A percentile compares a stretch with the other conserved stretches of the same genome.
phyloP scores from a whole-genome alignment of 2,329 filamentous ascomycete genomes.

The Ciborinia camelliae region DNA sequence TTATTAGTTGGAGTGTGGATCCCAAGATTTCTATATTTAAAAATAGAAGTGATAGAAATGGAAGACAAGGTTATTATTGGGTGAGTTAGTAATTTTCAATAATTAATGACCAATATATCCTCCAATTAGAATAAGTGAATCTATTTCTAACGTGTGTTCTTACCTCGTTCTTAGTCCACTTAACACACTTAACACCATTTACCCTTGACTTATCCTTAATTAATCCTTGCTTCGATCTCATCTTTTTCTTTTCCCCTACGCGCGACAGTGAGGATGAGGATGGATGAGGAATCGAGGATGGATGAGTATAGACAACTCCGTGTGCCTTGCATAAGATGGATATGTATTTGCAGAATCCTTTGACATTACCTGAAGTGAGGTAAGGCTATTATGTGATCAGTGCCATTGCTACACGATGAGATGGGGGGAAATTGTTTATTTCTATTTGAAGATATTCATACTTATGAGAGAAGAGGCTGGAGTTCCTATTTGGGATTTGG shows the following conservation, averaged over 20 bases:
- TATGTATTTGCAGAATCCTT: constrained; percentile 8
- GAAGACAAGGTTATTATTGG: not conserved
- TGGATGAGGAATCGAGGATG: too few relatives aligned
- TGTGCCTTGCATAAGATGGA: constrained; percentile 6
- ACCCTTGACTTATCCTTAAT: not conserved
- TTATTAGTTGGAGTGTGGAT: constrained; percentile 17
- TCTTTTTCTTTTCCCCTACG: not conserved
- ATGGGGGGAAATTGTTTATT: not conserved
- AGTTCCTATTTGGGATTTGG: not conserved
- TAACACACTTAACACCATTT: not conserved
- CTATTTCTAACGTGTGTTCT: constrained; percentile 2
- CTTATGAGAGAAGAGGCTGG: not conserved
- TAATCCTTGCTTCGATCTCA: constrained; percentile 1
- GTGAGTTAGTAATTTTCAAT: not conserved
- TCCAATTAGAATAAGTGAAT: not conserved
- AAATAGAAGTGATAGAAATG: constrained; percentile 11
- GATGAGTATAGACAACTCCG: not conserved
- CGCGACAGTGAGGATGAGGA: constrained; percentile 5
- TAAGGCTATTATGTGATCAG: constrained; percentile 9
- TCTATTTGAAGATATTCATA: constrained; percentile 16
- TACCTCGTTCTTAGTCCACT: not conserved
- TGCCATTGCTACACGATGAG: not conserved
- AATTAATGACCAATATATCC: constrained; percentile 15
- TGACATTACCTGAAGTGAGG: too few relatives aligned
- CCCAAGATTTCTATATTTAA: constrained; percentile 3